A percentile compares a stretch with the other conserved stretches of the same genome.
Evolutionary conservation across 257 asterid genomes (phyloP).

Genomic region (Plantago elongata): DNA sequence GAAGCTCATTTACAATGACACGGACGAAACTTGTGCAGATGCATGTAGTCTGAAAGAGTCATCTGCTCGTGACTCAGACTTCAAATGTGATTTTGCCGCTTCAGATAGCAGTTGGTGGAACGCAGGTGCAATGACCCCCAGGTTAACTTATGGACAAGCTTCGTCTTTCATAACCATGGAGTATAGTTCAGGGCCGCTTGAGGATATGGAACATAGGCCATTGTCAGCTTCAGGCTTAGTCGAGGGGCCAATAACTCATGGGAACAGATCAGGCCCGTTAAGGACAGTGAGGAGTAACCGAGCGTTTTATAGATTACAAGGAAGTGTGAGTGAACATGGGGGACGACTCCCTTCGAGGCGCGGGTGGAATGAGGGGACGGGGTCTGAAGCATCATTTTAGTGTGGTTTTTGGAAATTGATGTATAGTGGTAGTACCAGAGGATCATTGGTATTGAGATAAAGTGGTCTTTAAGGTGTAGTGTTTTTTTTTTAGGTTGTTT

Average conservation of each 20-base stretch:
- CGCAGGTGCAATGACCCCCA: conserved; percentile 64
- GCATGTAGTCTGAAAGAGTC: conserved; percentile 75
- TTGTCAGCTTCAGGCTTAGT: conserved; percentile 48
- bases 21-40: conserved; percentile 73
- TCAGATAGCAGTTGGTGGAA: conserved; percentile 99
- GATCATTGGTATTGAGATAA: conserved; percentile 34
- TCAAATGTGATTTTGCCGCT: conserved; percentile 55
- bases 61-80: conserved; percentile 76
- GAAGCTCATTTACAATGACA: conserved; percentile 79
- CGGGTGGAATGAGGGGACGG: conserved; percentile 51
- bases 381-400: conserved; percentile 66
- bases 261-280: conserved; percentile 81
- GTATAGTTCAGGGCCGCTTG: conserved; percentile 85
- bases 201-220: conserved; percentile 59
- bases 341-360: conserved; percentile 42
- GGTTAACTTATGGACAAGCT: conserved; percentile 57
- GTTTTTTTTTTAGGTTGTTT: conserved; percentile 44
- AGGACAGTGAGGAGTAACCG: conserved; percentile 61
- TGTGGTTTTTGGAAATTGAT: conserved; percentile 39
- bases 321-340: conserved; percentile 84
- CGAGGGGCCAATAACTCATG: conserved; percentile 52
- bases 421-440: conserved; percentile 37
- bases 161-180: conserved; percentile 90
- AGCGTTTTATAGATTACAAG: conserved; percentile 59
- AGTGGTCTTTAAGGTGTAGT: conserved; percentile 39